These are phyloP conservation scores for Pichia nakasei DNA, from an alignment of 805 yeast species.

Conservation along the genomic window DNA sequence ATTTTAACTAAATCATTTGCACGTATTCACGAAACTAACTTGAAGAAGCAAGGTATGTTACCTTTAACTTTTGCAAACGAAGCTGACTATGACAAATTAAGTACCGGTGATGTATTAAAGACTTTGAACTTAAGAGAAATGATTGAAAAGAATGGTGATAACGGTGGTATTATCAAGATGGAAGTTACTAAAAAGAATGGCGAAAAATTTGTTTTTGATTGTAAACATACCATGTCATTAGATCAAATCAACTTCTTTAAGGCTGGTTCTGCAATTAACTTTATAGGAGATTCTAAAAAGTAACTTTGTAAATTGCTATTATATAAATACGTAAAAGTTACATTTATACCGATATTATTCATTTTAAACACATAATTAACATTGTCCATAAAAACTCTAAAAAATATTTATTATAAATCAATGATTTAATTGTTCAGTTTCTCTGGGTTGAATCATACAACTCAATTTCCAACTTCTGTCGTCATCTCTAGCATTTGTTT, in stretches of 20 bases:
- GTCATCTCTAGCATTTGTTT: slow-evolving; percentile 46
- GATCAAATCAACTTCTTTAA: slow-evolving; percentile 95
- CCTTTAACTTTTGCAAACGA: slow-evolving; percentile 91
- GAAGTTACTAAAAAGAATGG: slow-evolving; percentile 73
- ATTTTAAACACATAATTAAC: too few species aligned
- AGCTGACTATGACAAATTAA: slow-evolving; percentile 73
- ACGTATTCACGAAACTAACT: slow-evolving; percentile 95
- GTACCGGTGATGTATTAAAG: slow-evolving; percentile 68
- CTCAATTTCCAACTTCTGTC: slow-evolving; percentile 72
- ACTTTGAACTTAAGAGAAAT: slow-evolving; percentile 68
- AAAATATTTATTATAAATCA: not conserved
- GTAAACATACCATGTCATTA: slow-evolving; percentile 93
- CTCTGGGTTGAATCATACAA: slow-evolving; percentile 49
- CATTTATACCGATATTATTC: too few species aligned
- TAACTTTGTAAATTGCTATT: slow-evolving; percentile 5
- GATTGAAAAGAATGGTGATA: slow-evolving; percentile 74
- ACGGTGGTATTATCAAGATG: slow-evolving; percentile 72
- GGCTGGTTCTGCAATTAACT: slow-evolving; percentile 95
- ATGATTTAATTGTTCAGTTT: slow-evolving; percentile 10
- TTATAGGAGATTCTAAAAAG: slow-evolving; percentile 39
- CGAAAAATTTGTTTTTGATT: slow-evolving; percentile 53
- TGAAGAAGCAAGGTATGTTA: slow-evolving; percentile 96
- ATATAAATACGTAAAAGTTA: too few species aligned
- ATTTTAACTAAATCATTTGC: slow-evolving; percentile 93
- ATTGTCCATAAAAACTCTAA: not conserved